Conservation (phyloP, 371 early-diverging fungal genomes). For the Thermomucor indicae-seudaticae region DNA sequence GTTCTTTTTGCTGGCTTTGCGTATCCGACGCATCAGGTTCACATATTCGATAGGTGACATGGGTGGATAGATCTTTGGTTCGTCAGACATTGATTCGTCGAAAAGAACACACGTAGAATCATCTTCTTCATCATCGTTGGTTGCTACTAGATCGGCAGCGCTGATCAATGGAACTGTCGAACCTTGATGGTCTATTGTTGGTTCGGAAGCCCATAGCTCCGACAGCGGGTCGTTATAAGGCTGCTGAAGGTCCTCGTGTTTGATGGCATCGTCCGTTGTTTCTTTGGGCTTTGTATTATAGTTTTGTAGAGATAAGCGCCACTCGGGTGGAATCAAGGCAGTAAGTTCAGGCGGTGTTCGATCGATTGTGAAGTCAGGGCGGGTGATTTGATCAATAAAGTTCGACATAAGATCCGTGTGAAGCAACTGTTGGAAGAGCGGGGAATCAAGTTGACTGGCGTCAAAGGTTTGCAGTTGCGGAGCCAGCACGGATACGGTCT, state of each 20-base stretch:
- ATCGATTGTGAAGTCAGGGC: conserved; percentile 11
- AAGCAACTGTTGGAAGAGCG: conserved; percentile 21
- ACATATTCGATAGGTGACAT: conserved; percentile 38
- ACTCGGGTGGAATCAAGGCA: conserved; percentile 13
- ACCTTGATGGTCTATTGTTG: background rate
- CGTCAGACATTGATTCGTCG: background rate
- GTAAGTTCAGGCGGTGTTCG: conserved; percentile 13
- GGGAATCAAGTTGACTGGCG: conserved; percentile 20
- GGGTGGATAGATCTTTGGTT: conserved; percentile 22
- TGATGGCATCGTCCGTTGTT: background rate
- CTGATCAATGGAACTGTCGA: too few relatives aligned
- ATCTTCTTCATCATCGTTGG: too few relatives aligned
- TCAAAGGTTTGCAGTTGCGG: conserved; percentile 28
- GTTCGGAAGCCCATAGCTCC: background rate
- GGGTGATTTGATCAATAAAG: conserved; percentile 16
- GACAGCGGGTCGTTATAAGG: background rate
- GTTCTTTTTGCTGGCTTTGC: conserved; percentile 8
- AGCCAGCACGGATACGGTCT: conserved; percentile 15
- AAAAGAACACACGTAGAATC: too few relatives aligned
- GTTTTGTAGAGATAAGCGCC: conserved; percentile 11
- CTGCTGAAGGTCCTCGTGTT: background rate
- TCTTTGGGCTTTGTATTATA: background rate
- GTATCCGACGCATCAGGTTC: conserved; percentile 18
- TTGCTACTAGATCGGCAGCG: too few relatives aligned
- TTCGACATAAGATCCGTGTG: conserved; percentile 20